Evolutionary conservation across 148 eudicot species (phyloP).

Genomic region (Camellia japonica): DNA sequence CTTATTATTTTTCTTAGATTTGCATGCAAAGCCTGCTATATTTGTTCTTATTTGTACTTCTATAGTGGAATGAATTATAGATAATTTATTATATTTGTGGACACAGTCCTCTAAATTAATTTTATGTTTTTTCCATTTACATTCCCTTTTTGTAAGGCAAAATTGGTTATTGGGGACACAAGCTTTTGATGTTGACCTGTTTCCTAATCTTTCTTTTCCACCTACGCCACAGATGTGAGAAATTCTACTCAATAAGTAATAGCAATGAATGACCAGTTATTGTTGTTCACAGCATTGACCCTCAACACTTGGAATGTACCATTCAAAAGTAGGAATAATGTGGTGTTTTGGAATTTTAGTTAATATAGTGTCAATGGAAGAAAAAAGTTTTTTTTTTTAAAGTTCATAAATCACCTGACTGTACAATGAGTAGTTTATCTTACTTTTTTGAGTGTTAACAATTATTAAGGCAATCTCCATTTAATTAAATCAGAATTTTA

Average conservation of each 20-base stretch:
- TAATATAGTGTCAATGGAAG: too few relatives aligned
- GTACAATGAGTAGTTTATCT: too few relatives aligned
- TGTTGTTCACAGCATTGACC: too few relatives aligned
- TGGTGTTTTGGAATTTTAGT: too few relatives aligned
- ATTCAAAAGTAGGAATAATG: too few relatives aligned
- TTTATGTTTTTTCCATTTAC: neutral
- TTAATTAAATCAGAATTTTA: neutral
- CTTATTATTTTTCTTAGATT: neutral
- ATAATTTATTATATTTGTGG: neutral
- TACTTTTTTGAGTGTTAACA: too few relatives aligned
- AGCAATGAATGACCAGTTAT: too few relatives aligned
- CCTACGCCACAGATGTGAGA: neutral
- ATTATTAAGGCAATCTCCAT: neutral
- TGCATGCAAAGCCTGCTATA: too few relatives aligned
- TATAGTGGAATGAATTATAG: neutral
- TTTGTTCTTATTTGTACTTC: neutral
- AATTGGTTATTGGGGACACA: neutral
- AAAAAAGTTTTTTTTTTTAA: too few relatives aligned
- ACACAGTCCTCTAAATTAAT: neutral
- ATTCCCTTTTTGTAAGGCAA: neutral
- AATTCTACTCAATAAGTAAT: neutral
- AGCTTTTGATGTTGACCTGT: neutral
- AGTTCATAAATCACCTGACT: too few relatives aligned
- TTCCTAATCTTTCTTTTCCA: neutral
- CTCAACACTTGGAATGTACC: too few relatives aligned